Evolutionary conservation across 169 alveolate genomes (phyloP), one percentile per base, ranked within the genome.

Genomic region (Cryptosporidium parvum): DNA sequence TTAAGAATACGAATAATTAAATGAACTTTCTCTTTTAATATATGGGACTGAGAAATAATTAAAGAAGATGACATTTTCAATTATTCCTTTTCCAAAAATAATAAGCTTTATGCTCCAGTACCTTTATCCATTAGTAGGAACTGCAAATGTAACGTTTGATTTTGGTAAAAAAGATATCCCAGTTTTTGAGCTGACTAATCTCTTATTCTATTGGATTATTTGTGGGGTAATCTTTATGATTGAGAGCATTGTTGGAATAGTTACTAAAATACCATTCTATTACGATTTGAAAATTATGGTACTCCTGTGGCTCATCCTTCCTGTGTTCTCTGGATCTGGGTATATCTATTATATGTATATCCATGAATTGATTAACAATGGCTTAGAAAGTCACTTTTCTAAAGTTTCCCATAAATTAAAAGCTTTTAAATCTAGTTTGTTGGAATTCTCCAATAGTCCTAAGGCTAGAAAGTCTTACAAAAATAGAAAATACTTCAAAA

Each of bases 241-340:
- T 10, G 85, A 72, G 35, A 29, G 23, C 3, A 31, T 48, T 14
- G 14, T 51, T 14, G 9, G 7, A n/a, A 18, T 72, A 12, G 12
- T 72, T 51, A 52, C 67, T 8, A 52, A 52, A 7, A 26, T 72
- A 33, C 85, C 85, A 23, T 72, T 72, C 26, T 72, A 72, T 31
- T 72, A 48, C 31, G 85, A 72, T 9, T 45, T 53, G 23, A 72
- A 72, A 33, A 51, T 72, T 51, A 16, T 72, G 29, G 21, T 10
- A 56, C 69, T 72, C 14, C 52, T 72, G 18, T 72, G 85, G 85
- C 85, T 72, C 62, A 10, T 52, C 18, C 44, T 72, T 23, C 85
- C 85, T 9, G 31, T 14, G 10, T 72, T 44, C 21, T 51, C 70
- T n/a, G 85, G 85, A 10, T 72, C 85, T 26, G 85, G 85, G 31